Conservation (phyloP, 176 grass and related monocot genomes). For the Sorghum bicolor region DNA sequence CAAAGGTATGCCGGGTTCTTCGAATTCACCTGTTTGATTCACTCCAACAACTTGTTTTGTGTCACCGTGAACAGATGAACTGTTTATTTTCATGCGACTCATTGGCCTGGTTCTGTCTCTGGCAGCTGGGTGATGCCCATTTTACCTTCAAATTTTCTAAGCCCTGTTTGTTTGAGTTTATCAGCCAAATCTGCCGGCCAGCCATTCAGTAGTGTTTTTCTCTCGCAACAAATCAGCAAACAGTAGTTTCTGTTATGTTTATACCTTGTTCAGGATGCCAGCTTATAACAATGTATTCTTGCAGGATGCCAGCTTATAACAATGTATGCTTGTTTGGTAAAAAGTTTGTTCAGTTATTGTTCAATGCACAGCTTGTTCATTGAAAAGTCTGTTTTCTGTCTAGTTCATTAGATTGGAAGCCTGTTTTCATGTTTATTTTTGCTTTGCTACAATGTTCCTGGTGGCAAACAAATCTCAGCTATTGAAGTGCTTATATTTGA, state of each 20-base stretch:
- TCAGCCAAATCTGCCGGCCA: too few relatives aligned
- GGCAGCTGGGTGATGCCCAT: not conserved
- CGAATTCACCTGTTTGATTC: not conserved
- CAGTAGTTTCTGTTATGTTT: not conserved
- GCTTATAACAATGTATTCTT: not conserved
- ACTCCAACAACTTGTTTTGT: not conserved
- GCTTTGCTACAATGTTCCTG: not conserved
- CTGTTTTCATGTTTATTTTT: not conserved
- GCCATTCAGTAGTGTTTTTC: too few relatives aligned
- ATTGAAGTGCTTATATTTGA: not conserved
- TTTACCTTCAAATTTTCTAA: not conserved
- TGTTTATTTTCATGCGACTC: not conserved
- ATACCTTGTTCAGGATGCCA: not conserved
- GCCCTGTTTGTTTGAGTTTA: too few relatives aligned
- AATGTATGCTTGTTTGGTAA: not conserved
- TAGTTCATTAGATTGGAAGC: not conserved
- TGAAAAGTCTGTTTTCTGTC: not conserved
- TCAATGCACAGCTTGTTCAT: not conserved
- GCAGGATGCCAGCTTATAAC: not conserved
- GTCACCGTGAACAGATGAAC: not conserved
- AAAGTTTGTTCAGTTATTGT: not conserved
- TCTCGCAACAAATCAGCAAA: too few relatives aligned
- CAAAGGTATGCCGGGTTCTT: conserved; percentile 43
- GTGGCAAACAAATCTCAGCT: not conserved
- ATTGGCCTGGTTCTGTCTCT: not conserved